Percentiles rank a stretch among this genome's conserved stretches.
These are phyloP conservation scores for Plasmodium blacklocki DNA, from an alignment of 169 alveolate species.

Conservation along the genomic window DNA sequence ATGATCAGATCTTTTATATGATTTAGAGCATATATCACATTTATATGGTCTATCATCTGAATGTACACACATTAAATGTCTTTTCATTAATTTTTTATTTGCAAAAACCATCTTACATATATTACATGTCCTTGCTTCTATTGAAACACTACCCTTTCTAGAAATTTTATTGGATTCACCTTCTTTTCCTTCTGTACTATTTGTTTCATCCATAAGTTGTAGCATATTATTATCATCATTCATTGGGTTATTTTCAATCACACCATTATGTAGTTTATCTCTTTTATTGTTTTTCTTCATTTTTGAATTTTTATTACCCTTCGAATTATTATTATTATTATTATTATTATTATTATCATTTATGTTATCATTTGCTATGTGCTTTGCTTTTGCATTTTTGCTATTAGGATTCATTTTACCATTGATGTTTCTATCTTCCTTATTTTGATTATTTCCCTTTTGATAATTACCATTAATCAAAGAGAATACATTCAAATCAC, in stretches of 20 bases:
- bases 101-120: conserved; percentile 65
- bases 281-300: neutral
- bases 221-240: neutral
- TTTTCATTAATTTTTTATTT: conserved; percentile 68
- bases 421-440: neutral
- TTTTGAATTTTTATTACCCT: neutral
- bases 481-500: too few relatives aligned
- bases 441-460: neutral
- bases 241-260: neutral
- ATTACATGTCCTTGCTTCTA: conserved; percentile 57
- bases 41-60: conserved; percentile 63
- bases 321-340: too few relatives aligned
- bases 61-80: conserved; percentile 74
- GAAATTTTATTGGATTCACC: neutral
- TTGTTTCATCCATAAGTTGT: neutral
- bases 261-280: neutral
- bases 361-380: too few relatives aligned
- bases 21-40: conserved; percentile 77
- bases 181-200: neutral
- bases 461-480: too few relatives aligned
- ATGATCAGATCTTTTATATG: conserved; percentile 82
- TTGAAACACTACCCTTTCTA: conserved; percentile 14
- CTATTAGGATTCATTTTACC: neutral
- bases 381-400: neutral
- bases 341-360: too few relatives aligned